These are phyloP conservation scores for Saturnispora saitoi DNA, from an alignment of 805 yeast genomes.

Conservation along the genomic window DNA sequence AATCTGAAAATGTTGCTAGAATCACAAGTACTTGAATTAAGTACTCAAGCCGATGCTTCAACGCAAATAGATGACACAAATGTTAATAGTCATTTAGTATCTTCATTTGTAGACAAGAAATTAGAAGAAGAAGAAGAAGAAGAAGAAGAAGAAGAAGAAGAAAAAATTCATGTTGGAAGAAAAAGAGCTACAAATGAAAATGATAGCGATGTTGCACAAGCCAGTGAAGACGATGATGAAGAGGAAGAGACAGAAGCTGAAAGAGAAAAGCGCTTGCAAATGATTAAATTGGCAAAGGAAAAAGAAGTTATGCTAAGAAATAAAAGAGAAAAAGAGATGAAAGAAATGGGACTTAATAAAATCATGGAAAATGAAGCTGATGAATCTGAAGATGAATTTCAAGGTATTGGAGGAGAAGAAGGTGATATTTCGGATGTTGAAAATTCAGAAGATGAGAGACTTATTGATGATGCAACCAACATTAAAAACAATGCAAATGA, in stretches of 20 bases:
- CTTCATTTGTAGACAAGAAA: not conserved
- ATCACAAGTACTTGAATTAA: constrained; percentile 1
- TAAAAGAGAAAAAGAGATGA: constrained; percentile 42
- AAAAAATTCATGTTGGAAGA: constrained; percentile 15
- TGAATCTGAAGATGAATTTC: constrained; percentile 86
- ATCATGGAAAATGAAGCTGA: constrained; percentile 77
- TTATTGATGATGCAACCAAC: constrained; percentile 65
- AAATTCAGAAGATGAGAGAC: constrained; percentile 66
- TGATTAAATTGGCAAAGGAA: constrained; percentile 20
- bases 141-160: constrained; percentile 16
- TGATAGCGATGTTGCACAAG: constrained; percentile 7
- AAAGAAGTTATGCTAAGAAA: constrained; percentile 19
- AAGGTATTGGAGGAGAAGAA: constrained; percentile 69
- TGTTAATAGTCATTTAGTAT: not conserved
- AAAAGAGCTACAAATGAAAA: constrained; percentile 20
- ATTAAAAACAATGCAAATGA: constrained; percentile 49
- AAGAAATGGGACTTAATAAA: constrained; percentile 45
- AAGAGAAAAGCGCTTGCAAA: constrained; percentile 21
- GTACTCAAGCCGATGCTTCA: constrained; percentile 4
- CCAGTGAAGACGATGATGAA: constrained; percentile 14
- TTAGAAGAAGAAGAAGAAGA: constrained; percentile 13
- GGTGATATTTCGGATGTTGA: constrained; percentile 50
- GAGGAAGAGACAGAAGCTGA: constrained; percentile 33
- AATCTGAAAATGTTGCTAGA: not conserved
- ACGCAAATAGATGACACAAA: constrained; percentile 1